A percentile compares a stretch with the other conserved stretches of the same genome.
Evolutionary conservation across 257 asterid genomes (phyloP).

Genomic region (Thymus quinquecostatus): DNA sequence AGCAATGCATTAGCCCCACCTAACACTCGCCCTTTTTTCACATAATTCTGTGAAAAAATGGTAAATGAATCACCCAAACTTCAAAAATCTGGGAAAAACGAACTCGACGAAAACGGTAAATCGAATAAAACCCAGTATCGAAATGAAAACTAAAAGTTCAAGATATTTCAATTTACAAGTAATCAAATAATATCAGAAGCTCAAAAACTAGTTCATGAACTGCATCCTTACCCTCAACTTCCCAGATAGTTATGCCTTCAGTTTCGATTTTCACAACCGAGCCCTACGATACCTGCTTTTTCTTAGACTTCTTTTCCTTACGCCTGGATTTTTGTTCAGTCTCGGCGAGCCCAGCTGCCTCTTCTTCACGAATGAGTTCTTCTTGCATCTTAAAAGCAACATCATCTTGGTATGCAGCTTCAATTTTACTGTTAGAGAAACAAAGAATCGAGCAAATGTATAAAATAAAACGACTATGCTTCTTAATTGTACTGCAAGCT

Average conservation of each 20-base stretch:
- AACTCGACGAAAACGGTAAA: no score
- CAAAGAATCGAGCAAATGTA: constrained; percentile 7
- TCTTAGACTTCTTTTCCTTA: constrained; percentile 71
- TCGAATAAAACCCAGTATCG: no score
- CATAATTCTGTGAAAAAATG: no score
- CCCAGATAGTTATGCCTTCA: neutral
- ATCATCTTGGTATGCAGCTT: constrained; percentile 88
- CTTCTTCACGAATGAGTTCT: constrained; percentile 96
- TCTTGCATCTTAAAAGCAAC: constrained; percentile 90
- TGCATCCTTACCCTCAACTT: neutral
- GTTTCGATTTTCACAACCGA: constrained; percentile 9
- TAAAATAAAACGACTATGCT: neutral
- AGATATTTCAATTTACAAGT: no score
- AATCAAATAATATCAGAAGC: no score
- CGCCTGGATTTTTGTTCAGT: constrained; percentile 77
- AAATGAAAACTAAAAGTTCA: no score
- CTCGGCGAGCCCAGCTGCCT: constrained; percentile 85
- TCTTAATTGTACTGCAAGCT: neutral
- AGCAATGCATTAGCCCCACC: no score
- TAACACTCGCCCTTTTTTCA: no score
- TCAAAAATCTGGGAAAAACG: no score
- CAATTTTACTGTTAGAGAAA: constrained; percentile 67
- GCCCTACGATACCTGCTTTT: constrained; percentile 58
- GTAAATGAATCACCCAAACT: no score
- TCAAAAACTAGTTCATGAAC: no score